Evolutionary conservation across 306 rosid species (phyloP).

Genomic region (Morella rubra): DNA sequence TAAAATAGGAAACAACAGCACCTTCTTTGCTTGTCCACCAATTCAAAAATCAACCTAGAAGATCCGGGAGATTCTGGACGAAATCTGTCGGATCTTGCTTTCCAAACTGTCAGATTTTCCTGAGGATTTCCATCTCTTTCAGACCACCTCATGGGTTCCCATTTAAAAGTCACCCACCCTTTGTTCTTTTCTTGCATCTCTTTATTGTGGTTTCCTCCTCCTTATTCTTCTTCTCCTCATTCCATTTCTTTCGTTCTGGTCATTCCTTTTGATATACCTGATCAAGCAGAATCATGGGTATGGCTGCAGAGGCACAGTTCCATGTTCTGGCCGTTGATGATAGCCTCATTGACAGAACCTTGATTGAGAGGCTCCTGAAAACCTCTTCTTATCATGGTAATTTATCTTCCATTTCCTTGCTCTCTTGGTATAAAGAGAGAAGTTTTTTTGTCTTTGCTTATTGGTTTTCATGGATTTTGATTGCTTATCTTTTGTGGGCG

Average conservation of each 20-base stretch:
- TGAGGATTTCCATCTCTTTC: conserved; percentile 44
- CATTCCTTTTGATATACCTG: background rate
- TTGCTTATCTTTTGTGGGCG: conserved; percentile 21
- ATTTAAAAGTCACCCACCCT: conserved; percentile 42
- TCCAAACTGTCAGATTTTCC: conserved; percentile 76
- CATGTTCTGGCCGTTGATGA: conserved; percentile 95
- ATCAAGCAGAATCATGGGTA: conserved; percentile 40
- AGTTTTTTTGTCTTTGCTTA: background rate
- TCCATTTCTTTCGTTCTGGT: background rate
- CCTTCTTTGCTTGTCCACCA: conserved; percentile 52
- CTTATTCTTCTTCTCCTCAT: background rate
- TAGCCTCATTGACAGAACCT: conserved; percentile 66
- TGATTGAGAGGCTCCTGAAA: conserved; percentile 83
- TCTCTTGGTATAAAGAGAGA: background rate
- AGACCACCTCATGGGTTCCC: conserved; percentile 37
- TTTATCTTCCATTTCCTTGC: conserved; percentile 6
- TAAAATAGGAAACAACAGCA: conserved; percentile 21
- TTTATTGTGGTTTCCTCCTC: background rate
- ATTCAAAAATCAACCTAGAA: conserved; percentile 61
- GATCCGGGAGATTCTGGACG: conserved; percentile 65
- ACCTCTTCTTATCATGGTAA: conserved; percentile 84
- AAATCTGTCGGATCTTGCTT: conserved; percentile 77
- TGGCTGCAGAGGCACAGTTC: conserved; percentile 53
- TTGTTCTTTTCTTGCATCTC: conserved; percentile 23
- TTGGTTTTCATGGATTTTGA: background rate